phyloP scores from a whole-genome alignment of 345 rosid genomes.

The Salix arbutifolia region DNA sequence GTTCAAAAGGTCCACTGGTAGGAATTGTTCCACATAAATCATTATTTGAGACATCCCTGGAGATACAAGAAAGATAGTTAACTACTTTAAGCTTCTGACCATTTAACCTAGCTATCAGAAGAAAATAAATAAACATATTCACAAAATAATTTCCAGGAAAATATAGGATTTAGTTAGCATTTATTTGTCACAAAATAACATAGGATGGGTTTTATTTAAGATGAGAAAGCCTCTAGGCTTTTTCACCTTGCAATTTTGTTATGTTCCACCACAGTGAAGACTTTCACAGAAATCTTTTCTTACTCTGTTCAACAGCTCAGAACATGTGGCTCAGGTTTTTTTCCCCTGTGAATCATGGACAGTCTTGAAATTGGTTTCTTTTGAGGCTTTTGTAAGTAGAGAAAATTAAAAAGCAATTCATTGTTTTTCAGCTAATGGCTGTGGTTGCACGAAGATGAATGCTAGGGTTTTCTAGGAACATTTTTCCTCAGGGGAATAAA shows the following conservation, averaged over 20 bases:
- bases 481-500: not conserved
- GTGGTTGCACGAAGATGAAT: not conserved
- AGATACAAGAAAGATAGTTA: slow-evolving; percentile 13
- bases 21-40: slow-evolving; percentile 96
- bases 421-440: not conserved
- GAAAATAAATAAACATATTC: not conserved
- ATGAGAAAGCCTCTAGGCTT: not conserved
- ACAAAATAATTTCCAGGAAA: not conserved
- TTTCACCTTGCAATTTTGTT: not conserved
- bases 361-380: not conserved
- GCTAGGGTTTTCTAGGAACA: not conserved
- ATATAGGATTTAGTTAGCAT: not conserved
- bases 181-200: not conserved
- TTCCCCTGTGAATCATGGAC: not conserved
- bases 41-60: slow-evolving; percentile 85
- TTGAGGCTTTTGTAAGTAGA: not conserved
- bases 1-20: slow-evolving; percentile 79
- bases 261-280: not conserved
- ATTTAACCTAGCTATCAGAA: not conserved
- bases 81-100: not conserved
- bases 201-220: not conserved
- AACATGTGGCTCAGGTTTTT: not conserved
- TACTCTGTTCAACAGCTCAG: not conserved
- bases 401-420: not conserved
- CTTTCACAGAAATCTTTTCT: not conserved